phyloP scores from a whole-genome alignment of 1,284 basidiomycete genomes.

The Trichosporon sp. region DNA sequence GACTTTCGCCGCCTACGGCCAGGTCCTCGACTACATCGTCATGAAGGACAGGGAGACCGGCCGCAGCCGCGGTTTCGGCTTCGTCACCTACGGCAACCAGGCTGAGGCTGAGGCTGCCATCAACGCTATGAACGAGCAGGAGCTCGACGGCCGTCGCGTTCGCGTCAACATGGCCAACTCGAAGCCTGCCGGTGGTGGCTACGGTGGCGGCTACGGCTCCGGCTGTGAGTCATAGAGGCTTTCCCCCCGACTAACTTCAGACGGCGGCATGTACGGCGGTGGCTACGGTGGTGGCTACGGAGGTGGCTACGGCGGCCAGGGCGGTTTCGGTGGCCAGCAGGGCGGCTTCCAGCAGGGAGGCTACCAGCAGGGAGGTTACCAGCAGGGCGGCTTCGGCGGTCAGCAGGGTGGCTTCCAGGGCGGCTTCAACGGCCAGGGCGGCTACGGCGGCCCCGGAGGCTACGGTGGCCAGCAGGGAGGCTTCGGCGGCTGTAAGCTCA shows the following conservation, averaged over 20 bases:
- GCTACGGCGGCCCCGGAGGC: slow-evolving; percentile 42
- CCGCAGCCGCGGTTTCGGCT: slow-evolving; percentile 92
- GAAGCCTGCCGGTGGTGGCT: slow-evolving; percentile 57
- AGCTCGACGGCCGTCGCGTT: slow-evolving; percentile 88
- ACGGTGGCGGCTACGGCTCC: slow-evolving; percentile 43
- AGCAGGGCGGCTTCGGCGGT: slow-evolving; percentile 27
- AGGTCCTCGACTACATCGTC: slow-evolving; percentile 64
- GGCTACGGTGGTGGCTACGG: slow-evolving; percentile 34
- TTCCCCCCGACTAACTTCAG: slow-evolving; percentile 1
- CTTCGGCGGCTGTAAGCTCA: slow-evolving; percentile 23
- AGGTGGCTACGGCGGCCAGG: slow-evolving; percentile 28
- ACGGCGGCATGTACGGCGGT: slow-evolving; percentile 34
- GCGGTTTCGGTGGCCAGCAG: slow-evolving; percentile 42
- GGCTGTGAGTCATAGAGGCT: slow-evolving; percentile 32
- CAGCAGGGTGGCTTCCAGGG: slow-evolving; percentile 38
- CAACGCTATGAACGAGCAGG: slow-evolving; percentile 73
- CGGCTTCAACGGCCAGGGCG: slow-evolving; percentile 42
- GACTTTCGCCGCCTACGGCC: slow-evolving; percentile 46
- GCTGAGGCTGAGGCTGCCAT: slow-evolving; percentile 78
- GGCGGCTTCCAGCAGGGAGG: slow-evolving; percentile 38
- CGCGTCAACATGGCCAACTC: slow-evolving; percentile 90
- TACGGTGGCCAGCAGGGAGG: slow-evolving; percentile 45
- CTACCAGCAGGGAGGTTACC: slow-evolving; percentile 46
- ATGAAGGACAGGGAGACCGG: slow-evolving; percentile 97
- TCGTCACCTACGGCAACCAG: slow-evolving; percentile 68